Evolutionary conservation across 1,284 basidiomycete species (phyloP).

Genomic region (Trametes hirsuta): DNA sequence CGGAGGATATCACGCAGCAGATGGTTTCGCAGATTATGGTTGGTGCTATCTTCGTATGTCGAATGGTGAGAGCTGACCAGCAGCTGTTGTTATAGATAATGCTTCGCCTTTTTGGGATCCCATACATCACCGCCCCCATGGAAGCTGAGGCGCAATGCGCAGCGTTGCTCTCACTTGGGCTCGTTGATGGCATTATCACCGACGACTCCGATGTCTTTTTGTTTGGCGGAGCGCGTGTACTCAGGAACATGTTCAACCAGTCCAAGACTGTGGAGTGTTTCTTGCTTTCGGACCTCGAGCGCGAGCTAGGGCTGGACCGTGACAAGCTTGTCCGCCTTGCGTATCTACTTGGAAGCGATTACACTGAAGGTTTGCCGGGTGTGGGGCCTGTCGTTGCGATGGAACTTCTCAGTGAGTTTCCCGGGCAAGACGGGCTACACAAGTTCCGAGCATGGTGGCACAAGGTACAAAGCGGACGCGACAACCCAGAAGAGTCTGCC

Average conservation of each 20-base stretch:
- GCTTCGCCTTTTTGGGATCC: constrained; percentile 94
- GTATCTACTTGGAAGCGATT: constrained; percentile 96
- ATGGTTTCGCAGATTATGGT: constrained; percentile 98
- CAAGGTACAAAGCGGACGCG: constrained; percentile 91
- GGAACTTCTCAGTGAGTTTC: constrained; percentile 92
- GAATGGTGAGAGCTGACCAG: background rate
- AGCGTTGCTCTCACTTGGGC: constrained; percentile 79
- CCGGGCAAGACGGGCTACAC: constrained; percentile 80
- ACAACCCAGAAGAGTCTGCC: constrained; percentile 70
- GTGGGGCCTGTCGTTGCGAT: constrained; percentile 97
- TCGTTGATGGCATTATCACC: constrained; percentile 98
- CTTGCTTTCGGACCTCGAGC: constrained; percentile 79
- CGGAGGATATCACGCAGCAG: constrained; percentile 93
- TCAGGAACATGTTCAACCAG: constrained; percentile 99
- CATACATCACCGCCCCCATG: constrained; percentile 98
- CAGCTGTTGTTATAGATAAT: constrained; percentile 55
- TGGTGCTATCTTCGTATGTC: background rate
- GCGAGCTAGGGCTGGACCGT: constrained; percentile 89
- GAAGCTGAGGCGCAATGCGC: constrained; percentile 99
- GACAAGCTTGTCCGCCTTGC: constrained; percentile 89
- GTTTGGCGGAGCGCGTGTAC: constrained; percentile 92
- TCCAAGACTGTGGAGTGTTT: constrained; percentile 98
- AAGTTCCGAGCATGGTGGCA: constrained; percentile 96
- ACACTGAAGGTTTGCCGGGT: constrained; percentile 94
- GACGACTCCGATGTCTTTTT: constrained; percentile 99